phyloP scores from a whole-genome alignment of 768 basidiomycete genomes.

The Pulveroboletus sp. region DNA sequence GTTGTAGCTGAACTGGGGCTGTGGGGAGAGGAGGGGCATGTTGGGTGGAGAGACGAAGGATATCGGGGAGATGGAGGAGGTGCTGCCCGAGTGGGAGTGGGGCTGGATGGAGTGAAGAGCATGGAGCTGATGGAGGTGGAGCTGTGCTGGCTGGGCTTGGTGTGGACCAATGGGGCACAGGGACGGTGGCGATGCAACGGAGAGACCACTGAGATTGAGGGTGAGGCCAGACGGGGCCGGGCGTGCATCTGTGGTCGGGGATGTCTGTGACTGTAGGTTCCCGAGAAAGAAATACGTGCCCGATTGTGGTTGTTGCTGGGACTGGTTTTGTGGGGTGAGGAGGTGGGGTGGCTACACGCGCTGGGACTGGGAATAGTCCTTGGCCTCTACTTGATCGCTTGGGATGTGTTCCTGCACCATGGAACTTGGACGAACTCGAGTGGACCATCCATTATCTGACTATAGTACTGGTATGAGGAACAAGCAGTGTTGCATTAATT shows the following conservation, averaged over 20 bases:
- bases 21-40: slow-evolving; percentile 43
- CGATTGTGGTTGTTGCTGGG: too few species aligned
- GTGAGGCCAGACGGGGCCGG: slow-evolving; percentile 45
- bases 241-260: slow-evolving; percentile 13
- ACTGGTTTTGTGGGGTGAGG: slow-evolving; percentile 7
- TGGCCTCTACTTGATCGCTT: too few species aligned
- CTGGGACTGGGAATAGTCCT: slow-evolving; percentile 31
- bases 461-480: too few species aligned
- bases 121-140: slow-evolving; percentile 61
- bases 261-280: too few species aligned
- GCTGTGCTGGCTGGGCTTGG: slow-evolving; percentile 37
- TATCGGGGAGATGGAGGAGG: slow-evolving; percentile 44
- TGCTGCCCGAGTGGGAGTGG: slow-evolving; percentile 2
- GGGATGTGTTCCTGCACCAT: too few species aligned
- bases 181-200: slow-evolving; percentile 64
- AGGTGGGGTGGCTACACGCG: slow-evolving; percentile 22
- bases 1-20: slow-evolving; percentile 48
- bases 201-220: slow-evolving; percentile 65
- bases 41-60: slow-evolving; percentile 56
- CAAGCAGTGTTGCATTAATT: too few species aligned
- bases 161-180: slow-evolving; percentile 62
- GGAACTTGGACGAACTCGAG: too few species aligned
- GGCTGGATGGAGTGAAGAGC: slow-evolving; percentile 40
- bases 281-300: too few species aligned
- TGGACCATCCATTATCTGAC: too few species aligned